Conservation (phyloP, 192 early-diverging fungal genomes). For the Coemansia sp. region DNA sequence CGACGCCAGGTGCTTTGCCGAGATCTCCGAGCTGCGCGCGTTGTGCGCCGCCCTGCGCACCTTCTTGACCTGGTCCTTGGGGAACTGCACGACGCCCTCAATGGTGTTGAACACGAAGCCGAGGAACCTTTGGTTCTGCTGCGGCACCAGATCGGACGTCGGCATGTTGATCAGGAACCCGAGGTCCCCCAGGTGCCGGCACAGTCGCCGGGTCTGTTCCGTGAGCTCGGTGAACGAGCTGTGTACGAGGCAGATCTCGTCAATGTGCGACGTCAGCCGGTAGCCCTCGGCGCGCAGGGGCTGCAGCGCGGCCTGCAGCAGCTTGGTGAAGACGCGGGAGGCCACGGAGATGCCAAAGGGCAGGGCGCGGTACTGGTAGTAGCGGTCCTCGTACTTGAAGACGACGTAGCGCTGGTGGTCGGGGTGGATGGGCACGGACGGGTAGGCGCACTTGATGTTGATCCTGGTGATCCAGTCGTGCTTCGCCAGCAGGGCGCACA, state of each 20-base stretch:
- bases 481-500: constrained; percentile 26
- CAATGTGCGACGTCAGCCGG: constrained; percentile 46
- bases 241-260: constrained; percentile 49
- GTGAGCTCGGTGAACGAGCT: constrained; percentile 23
- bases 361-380: constrained; percentile 51
- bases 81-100: constrained; percentile 32
- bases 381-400: constrained; percentile 46
- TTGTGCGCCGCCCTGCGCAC: constrained; percentile 44
- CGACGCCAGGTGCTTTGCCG: constrained; percentile 51
- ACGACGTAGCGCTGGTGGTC: constrained; percentile 45
- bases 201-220: constrained; percentile 32
- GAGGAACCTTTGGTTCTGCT: constrained; percentile 53
- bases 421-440: constrained; percentile 44
- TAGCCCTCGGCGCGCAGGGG: constrained; percentile 42
- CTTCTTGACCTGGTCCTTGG: constrained; percentile 50
- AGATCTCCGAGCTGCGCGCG: constrained; percentile 27
- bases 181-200: constrained; percentile 33
- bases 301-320: constrained; percentile 45
- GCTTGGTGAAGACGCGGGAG: constrained; percentile 39
- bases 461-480: constrained; percentile 46
- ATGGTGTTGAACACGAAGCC: constrained; percentile 54
- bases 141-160: constrained; percentile 44
- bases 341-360: constrained; percentile 53
- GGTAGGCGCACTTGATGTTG: constrained; percentile 52
- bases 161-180: constrained; percentile 46